Evolutionary conservation across 2,329 filamentous ascomycete species (phyloP).

Genomic region (Aspergillus fijiensis): DNA sequence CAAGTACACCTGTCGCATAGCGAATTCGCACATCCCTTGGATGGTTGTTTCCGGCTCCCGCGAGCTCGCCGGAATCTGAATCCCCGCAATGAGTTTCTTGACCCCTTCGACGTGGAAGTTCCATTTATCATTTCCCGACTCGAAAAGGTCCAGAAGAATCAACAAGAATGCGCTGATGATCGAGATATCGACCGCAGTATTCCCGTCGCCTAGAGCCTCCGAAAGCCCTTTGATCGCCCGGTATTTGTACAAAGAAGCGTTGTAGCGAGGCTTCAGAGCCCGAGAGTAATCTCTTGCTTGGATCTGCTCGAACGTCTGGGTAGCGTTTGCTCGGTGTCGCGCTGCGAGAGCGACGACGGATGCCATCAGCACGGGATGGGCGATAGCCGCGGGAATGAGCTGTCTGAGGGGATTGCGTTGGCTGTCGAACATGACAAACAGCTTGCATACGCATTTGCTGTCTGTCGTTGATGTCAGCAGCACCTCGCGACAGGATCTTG

Average conservation of each 20-base stretch:
- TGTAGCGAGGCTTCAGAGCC: conserved; percentile 11
- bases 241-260: conserved; percentile 25
- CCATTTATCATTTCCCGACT: conserved; percentile 21
- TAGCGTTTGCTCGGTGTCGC: conserved; percentile 31
- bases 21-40: neutral
- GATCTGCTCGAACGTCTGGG: conserved; percentile 21
- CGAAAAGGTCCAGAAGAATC: conserved; percentile 21
- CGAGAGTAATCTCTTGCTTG: conserved; percentile 2
- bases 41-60: neutral
- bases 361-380: conserved; percentile 26
- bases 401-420: conserved; percentile 33
- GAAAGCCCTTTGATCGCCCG: conserved; percentile 19
- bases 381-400: conserved; percentile 30
- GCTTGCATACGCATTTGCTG: conserved; percentile 32
- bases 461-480: conserved; percentile 20
- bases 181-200: conserved; percentile 7
- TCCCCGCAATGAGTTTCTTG: neutral
- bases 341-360: conserved; percentile 33
- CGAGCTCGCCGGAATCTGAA: neutral
- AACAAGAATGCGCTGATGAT: conserved; percentile 20
- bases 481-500: neutral
- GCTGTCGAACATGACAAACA: conserved; percentile 35
- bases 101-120: conserved; percentile 18
- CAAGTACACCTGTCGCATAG: conserved; percentile 6
- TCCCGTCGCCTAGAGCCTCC: conserved; percentile 4